phyloP scores from a whole-genome alignment of 108 stramenopile genomes.

The Nitzschia inconspicua region DNA sequence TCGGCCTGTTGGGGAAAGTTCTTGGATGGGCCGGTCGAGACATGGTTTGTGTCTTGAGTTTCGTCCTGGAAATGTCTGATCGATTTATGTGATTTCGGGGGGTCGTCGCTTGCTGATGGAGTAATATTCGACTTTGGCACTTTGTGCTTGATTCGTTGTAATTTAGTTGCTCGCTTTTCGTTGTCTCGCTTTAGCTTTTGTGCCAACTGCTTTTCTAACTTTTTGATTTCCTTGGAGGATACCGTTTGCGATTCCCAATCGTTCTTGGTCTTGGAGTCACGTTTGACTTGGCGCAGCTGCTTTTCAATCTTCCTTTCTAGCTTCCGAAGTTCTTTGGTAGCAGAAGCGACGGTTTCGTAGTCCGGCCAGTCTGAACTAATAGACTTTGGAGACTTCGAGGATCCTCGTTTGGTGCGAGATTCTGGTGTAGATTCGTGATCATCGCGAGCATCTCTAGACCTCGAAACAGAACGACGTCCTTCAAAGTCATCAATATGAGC shows the following conservation, averaged over 20 bases:
- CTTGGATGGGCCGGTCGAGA: too few relatives aligned
- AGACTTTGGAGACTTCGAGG: neutral
- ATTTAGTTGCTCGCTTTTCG: constrained; percentile 30
- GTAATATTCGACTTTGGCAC: neutral
- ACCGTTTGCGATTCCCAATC: constrained; percentile 15
- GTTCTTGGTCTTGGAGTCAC: neutral
- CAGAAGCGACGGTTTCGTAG: neutral
- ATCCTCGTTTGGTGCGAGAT: neutral
- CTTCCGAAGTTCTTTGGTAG: constrained; percentile 13
- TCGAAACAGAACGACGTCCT: too few relatives aligned
- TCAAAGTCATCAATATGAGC: too few relatives aligned
- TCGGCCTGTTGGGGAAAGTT: neutral
- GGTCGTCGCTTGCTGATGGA: too few relatives aligned
- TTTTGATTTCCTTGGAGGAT: constrained; percentile 10
- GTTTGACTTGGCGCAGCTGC: constrained; percentile 14
- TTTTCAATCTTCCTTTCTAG: constrained; percentile 24
- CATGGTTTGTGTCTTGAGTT: too few relatives aligned
- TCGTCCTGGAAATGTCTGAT: too few relatives aligned
- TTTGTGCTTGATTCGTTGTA: constrained; percentile 18
- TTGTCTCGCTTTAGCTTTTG: constrained; percentile 15
- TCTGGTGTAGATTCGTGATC: constrained; percentile 3
- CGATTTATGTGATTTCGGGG: too few relatives aligned
- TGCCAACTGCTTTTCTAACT: constrained; percentile 22
- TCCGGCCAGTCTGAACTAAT: neutral
- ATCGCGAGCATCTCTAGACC: constrained; percentile 4